Base-by-base conservation (phyloP, 78 protist species). In the Dictyostelium citrinum region DNA sequence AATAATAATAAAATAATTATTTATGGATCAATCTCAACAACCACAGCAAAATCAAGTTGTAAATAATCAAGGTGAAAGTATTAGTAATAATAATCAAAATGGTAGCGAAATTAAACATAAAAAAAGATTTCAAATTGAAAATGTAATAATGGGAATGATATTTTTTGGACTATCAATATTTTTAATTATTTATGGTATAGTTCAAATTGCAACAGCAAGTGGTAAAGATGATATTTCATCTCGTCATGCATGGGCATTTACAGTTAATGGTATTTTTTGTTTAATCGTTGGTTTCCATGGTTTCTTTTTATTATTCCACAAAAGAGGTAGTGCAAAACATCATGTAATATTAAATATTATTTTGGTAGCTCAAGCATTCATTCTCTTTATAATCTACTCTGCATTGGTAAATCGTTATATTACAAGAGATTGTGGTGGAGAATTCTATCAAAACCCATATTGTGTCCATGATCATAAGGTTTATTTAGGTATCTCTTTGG, bases 241-340 rank as follows among this genome's bases (percentile, higher is more conserved):
- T 10, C 20, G 82, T n/a, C 84, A 88, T 78, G 20, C 85, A 46
- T 88, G 93, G 93, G 93, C 85, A 51, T 78, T 51, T 67, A 14
- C 55, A 14, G 85, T 79, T 16, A 76, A 88, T 88, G 93, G 93
- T 79, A 35, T 88, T 24, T 86, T 78, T 16, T 78, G 85, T 67
- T 35, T 78, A 6, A n/a, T 88, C 2, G 72, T 78, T 88, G 93
- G 93, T 45, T n/a, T 39, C 10, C 58, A 60, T 64, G 93, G 93
- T 33, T 61, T 88, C 41, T 11, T 46, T 14, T 6, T 55, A 3
- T 20, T 70, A 4, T 41, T 88, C 24, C 29, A 55, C 2, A 31
- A 46, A 31, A 60, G 84, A 45, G n/a, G 37, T 6, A 17, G 31
- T n/a, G 39, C 45, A 0, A 60, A 46, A 45, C 27, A 37, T 29